Evolutionary conservation across 2,329 filamentous ascomycete species (phyloP), one percentile per base, ranked within the genome.

Genomic region (Domatiomyces globalis): DNA sequence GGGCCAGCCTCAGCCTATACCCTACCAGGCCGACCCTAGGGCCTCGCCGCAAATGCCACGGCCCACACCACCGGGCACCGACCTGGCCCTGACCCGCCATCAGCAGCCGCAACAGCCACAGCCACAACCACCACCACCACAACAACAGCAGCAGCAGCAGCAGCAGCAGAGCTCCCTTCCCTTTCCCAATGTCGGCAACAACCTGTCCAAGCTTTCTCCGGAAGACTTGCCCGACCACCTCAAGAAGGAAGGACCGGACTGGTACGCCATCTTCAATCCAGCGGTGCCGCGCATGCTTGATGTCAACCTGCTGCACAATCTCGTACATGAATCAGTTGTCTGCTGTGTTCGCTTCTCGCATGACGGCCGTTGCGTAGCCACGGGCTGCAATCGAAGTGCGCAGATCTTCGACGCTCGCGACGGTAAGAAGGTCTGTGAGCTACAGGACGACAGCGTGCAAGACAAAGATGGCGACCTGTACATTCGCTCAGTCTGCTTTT

Each of bases 401-500:
- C 90, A 96, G 69, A 98, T 98, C 62, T 98, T 92, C 67, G 92
- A 98, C 59, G 90, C 96, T 43, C 77, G 80, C 62, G 85, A 80
- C 15, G 92, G 92, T 51, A 80, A 87, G 60, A 92, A 90, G 67
- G 81, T 96, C 49, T 92, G 87, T 59, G 84, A 92, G 53, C 74
- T 96, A 33, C 87, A 95, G 67, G 92, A 98, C 62, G 85, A 90
- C 61, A 84, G 77, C 45, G 86, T 88, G 45, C 52, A 55, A 46
- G 87, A 94, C 59, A 82, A 89, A 61, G 83, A 85, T 50, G 89
- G 90, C 25, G 92, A 98, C 69, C 75, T 98, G 29, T 98, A 96
- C 69, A 98, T 98, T 62, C 77, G 92, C 61, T 96, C 90, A 63
- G 92, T 98, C 50, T 98, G 92, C 75, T 98, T 98, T 76, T 96